phyloP scores from a whole-genome alignment of 768 basidiomycete genomes.

The Trametes punicea region DNA sequence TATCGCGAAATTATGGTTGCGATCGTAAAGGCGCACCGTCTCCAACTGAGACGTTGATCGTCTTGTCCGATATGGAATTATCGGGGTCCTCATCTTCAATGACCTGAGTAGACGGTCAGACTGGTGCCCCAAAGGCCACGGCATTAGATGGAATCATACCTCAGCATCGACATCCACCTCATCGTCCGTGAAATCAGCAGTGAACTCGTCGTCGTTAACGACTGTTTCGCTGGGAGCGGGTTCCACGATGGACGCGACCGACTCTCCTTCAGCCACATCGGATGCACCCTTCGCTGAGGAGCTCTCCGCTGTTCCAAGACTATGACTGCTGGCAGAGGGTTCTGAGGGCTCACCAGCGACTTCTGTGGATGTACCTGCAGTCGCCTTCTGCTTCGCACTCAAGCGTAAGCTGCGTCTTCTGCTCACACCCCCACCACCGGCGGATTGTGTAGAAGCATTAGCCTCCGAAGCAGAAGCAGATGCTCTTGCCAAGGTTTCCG shows the following conservation, averaged over 20 bases:
- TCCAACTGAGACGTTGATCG: conserved; percentile 77
- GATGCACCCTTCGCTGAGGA: conserved; percentile 9
- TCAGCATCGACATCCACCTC: conserved; percentile 83
- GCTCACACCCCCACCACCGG: conserved; percentile 32
- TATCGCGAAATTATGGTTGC: neutral
- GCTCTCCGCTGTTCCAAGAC: neutral
- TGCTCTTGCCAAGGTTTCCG: conserved; percentile 21
- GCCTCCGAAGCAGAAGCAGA: conserved; percentile 35
- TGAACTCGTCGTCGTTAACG: conserved; percentile 56
- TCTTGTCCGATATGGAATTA: conserved; percentile 69
- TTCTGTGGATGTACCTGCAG: conserved; percentile 13
- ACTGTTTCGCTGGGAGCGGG: conserved; percentile 52
- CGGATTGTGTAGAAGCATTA: conserved; percentile 31
- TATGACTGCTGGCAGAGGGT: neutral
- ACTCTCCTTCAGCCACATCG: conserved; percentile 16
- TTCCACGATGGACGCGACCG: conserved; percentile 35
- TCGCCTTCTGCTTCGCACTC: conserved; percentile 55
- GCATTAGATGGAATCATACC: conserved; percentile 27
- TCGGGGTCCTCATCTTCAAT: conserved; percentile 84
- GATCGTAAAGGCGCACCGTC: conserved; percentile 48
- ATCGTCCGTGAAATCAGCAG: conserved; percentile 80
- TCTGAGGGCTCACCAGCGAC: conserved; percentile 12
- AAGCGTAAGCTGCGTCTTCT: conserved; percentile 83
- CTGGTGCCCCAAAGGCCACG: neutral
- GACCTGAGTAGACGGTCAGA: conserved; percentile 41